Evolutionary conservation across 352 stramenopile genomes (phyloP).

Genomic region (Sclerospora graminicola): DNA sequence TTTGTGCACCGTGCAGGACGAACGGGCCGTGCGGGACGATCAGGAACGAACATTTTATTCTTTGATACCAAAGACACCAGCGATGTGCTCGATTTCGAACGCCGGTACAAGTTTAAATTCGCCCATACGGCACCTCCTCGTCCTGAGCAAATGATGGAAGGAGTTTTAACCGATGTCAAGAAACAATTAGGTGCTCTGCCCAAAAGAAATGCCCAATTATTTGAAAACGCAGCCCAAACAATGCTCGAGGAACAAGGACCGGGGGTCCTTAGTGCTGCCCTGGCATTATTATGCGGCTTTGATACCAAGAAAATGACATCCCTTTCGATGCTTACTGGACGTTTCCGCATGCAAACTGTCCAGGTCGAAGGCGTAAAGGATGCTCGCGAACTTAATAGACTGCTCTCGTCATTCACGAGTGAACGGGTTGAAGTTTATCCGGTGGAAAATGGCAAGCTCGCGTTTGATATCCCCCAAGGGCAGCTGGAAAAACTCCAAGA

Average conservation of each 20-base stretch:
- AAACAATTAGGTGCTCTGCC: conserved; percentile 45
- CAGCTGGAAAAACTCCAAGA: conserved; percentile 34
- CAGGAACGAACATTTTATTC: conserved; percentile 81
- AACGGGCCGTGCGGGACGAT: conserved; percentile 79
- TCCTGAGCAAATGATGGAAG: conserved; percentile 52
- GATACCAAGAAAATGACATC: conserved; percentile 53
- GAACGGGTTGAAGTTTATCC: conserved; percentile 41
- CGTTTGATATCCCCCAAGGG: conserved; percentile 55
- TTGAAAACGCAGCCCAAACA: conserved; percentile 41
- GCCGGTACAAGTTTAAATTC: conserved; percentile 71
- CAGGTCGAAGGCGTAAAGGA: conserved; percentile 36
- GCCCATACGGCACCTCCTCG: conserved; percentile 38
- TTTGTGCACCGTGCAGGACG: conserved; percentile 91
- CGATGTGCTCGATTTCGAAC: conserved; percentile 72
- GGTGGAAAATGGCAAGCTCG: conserved; percentile 46
- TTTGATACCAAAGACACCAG: conserved; percentile 54
- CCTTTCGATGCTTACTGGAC: conserved; percentile 71
- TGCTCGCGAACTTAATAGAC: conserved; percentile 36
- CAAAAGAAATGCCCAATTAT: conserved; percentile 31
- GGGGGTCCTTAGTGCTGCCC: conserved; percentile 42
- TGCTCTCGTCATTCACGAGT: conserved; percentile 34
- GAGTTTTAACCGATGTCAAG: conserved; percentile 36
- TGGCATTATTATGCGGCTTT: conserved; percentile 69
- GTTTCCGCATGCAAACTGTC: conserved; percentile 53
- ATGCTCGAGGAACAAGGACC: conserved; percentile 53